A percentile compares a stretch with the other conserved stretches of the same genome.
Evolutionary conservation across 2,329 filamentous ascomycete genomes (phyloP).

Genomic region (Hymenoscyphus occultus): DNA sequence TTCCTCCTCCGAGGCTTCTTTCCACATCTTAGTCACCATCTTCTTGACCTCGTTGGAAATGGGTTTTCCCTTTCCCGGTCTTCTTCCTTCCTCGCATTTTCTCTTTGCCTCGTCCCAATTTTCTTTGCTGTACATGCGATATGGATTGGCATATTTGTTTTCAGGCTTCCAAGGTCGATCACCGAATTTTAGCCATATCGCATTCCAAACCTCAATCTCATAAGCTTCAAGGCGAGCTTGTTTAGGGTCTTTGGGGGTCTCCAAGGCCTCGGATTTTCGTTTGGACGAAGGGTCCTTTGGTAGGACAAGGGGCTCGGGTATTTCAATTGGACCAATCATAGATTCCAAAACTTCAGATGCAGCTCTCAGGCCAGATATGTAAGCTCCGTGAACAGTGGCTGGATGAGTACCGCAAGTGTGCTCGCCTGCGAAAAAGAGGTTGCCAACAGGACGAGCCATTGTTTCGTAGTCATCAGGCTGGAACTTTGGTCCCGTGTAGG

Average conservation of each 20-base stretch:
- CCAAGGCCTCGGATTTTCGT: slow-evolving; percentile 46
- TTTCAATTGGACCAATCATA: slow-evolving; percentile 75
- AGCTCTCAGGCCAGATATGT: slow-evolving; percentile 85
- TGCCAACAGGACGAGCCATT: slow-evolving; percentile 82
- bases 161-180: slow-evolving; percentile 68
- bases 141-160: slow-evolving; percentile 78
- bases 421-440: slow-evolving; percentile 92
- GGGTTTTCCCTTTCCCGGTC: slow-evolving; percentile 60
- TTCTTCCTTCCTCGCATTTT: slow-evolving; percentile 63
- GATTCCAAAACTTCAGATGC: slow-evolving; percentile 81
- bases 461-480: slow-evolving; percentile 84
- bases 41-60: slow-evolving; percentile 79
- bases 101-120: slow-evolving; percentile 62
- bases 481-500: slow-evolving; percentile 82
- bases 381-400: slow-evolving; percentile 94
- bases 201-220: slow-evolving; percentile 51
- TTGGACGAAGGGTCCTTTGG: slow-evolving; percentile 56
- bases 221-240: slow-evolving; percentile 55
- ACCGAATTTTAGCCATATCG: slow-evolving; percentile 61
- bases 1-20: slow-evolving; percentile 65
- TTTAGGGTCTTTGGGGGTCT: slow-evolving; percentile 46
- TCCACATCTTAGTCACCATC: slow-evolving; percentile 89
- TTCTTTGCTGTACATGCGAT: slow-evolving; percentile 82
- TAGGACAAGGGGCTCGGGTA: slow-evolving; percentile 72
- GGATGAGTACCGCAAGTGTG: slow-evolving; percentile 95